Evolutionary conservation across 768 basidiomycete species (phyloP).

Genomic region (Tulasnella sp.): DNA sequence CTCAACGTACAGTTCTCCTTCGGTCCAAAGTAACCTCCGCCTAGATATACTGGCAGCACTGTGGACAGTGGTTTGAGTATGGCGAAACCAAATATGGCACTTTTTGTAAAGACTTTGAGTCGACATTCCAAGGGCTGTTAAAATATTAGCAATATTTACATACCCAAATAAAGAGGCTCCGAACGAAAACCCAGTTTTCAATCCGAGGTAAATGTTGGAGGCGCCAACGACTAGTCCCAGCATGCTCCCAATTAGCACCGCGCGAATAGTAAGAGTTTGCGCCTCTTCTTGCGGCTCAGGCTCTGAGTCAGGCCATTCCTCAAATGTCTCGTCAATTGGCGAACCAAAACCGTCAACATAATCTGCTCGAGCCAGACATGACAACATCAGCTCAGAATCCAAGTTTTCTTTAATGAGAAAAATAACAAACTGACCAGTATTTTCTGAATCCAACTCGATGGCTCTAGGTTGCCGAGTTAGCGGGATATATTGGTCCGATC

Average conservation of each 20-base stretch:
- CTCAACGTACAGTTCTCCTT: conserved; percentile 41
- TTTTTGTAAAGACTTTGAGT: conserved; percentile 39
- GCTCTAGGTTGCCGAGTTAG: no score
- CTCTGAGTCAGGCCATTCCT: conserved; percentile 21
- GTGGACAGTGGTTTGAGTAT: conserved; percentile 48
- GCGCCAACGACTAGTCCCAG: conserved; percentile 19
- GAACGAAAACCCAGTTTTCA: conserved; percentile 43
- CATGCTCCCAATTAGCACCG: conserved; percentile 14
- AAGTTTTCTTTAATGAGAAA: no score
- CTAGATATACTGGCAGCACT: conserved; percentile 20
- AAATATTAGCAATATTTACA: not conserved
- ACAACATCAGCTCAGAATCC: no score
- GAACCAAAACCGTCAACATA: no score
- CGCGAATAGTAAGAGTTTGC: conserved; percentile 32
- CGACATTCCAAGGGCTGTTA: not conserved
- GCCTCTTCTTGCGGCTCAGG: conserved; percentile 38
- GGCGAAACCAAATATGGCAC: conserved; percentile 49
- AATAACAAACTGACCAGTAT: no score
- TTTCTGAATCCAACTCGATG: no score
- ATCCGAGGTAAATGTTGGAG: conserved; percentile 45
- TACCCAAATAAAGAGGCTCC: conserved; percentile 11
- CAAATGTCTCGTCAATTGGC: no score
- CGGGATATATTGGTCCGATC: no score
- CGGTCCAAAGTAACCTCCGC: conserved; percentile 43
- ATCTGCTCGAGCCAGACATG: no score